Evolutionary conservation across 345 rosid genomes (phyloP), one percentile per base, ranked within the genome.

Genomic region (Camelina neglecta): DNA sequence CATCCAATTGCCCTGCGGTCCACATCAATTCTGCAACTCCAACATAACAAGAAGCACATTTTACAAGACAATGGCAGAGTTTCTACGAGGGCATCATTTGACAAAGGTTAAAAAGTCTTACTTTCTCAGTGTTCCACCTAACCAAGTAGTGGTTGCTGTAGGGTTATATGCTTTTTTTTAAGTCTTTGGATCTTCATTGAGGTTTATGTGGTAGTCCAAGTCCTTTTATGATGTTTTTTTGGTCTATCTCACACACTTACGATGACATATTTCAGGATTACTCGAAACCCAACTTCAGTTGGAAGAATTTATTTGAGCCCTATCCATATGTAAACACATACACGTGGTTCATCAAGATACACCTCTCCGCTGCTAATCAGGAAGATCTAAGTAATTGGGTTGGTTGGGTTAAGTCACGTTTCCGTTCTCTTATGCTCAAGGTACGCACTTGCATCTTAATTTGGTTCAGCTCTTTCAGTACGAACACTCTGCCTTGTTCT

Each of bases 401-500:
- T 54, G 90, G 93, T 68, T 86, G 86, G 93, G 86, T 81, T 24
- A 88, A 81, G 82, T 88, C 89, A 48, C 90, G 85, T 13, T 83
- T 88, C 65, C 87, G 81, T 20, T 62, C 57, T 77, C 88, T 86
- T 73, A 76, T 88, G 23, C 71, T 80, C 39, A 85, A 85, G 86
- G 93, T 47, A n/a, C 51, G 16, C 49, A 44, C 49, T 85, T 65
- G n/a, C 29, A 44, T 24, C 6, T 20, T 61, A 23, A 23, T 7
- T 63, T 8, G 38, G 42, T 50, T 62, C 15, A 45, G 21, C 49
- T 59, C 66, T 31, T 55, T 44, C 21, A 3, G 1, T 49, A 53
- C 29, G 24, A 42, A 47, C 42, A 47, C 41, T 42, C 5, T 13
- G 51, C 50, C 8, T 12, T 29, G 49, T n/a, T 50, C 18, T 58